phyloP scores from a whole-genome alignment of 371 early-diverging fungal genomes.

The Mortierella sp. region DNA sequence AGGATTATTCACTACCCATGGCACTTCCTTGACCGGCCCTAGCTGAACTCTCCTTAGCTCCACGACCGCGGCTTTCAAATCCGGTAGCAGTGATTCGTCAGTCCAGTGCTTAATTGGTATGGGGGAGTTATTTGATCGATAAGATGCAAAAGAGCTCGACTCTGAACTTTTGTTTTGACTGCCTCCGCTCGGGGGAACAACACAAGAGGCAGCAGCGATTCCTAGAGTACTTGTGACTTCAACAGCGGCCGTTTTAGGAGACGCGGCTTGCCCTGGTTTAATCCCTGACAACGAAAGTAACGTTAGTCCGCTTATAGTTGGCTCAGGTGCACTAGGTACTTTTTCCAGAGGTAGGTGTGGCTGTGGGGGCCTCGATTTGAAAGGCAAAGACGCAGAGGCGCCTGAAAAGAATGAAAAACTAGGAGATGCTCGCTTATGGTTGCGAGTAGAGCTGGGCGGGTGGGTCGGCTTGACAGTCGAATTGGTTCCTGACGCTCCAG shows the following conservation, averaged over 20 bases:
- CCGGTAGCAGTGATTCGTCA: slow-evolving; percentile 36
- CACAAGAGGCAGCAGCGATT: slow-evolving; percentile 14
- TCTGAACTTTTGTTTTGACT: background rate
- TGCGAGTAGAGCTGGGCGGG: slow-evolving; percentile 25
- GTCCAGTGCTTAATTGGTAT: slow-evolving; percentile 27
- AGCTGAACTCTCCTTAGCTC: slow-evolving; percentile 38
- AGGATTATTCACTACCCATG: slow-evolving; percentile 29
- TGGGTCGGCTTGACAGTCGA: slow-evolving; percentile 3
- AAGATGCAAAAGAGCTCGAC: background rate
- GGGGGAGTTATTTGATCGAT: background rate
- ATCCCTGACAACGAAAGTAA: slow-evolving; percentile 45
- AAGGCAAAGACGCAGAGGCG: slow-evolving; percentile 33
- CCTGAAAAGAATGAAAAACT: slow-evolving; percentile 49
- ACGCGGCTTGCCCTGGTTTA: slow-evolving; percentile 35
- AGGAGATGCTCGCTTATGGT: slow-evolving; percentile 38
- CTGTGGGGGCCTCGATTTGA: slow-evolving; percentile 49
- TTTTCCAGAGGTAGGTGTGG: slow-evolving; percentile 30
- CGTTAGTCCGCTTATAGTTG: slow-evolving; percentile 12
- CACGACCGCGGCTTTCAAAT: slow-evolving; percentile 32
- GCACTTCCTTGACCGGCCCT: slow-evolving; percentile 45
- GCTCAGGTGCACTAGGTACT: slow-evolving; percentile 18
- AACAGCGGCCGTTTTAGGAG: slow-evolving; percentile 36
- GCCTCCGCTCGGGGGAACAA: background rate
- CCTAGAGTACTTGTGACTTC: slow-evolving; percentile 43
- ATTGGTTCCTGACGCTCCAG: background rate